Base-by-base conservation (phyloP, 2,329 filamentous ascomycete genomes). In the Tolypocladium ovalisporum region DNA sequence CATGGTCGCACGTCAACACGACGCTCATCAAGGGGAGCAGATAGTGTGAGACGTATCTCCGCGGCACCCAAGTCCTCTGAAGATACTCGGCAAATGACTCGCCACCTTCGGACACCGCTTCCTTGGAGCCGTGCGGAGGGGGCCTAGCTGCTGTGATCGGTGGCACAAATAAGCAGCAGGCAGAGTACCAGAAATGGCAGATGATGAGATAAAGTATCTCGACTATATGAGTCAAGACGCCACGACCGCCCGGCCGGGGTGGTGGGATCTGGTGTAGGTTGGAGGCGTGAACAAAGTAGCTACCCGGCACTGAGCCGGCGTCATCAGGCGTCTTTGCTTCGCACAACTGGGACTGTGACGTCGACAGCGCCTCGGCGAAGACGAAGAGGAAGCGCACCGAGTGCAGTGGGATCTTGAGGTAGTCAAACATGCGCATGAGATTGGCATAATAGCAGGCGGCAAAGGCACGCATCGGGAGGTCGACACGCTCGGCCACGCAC, bases 1-100 rank as follows among this genome's bases (percentile, higher is more conserved):
- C 67, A 56, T 83, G 81, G 0, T 79, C 73, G 62, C 80, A 84
- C 1, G 80, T 84, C 4, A 76, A 75, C 8, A 83, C 78, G 58
- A 75, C 75, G 54, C 79, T 78, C 42, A 85, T 72, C 6, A 83
- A 68, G 0, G 82, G 82, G 0, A 84, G 67, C 9, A 85, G 64
- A 62, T 84, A 84, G 37, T 75, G 72, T 3, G 69, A 66, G 4
- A 71, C 63, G 57, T 80, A 83, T 34, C 74, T 72, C 7, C 65
- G 67, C 0, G 81, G 80, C 1, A 82, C 64, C 54, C 71, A 67
- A 5, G 79, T 79, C n/a, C 81, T 71, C n/a, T 66, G 57, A 7
- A 80, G 62, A 59, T 84, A 85, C 39, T 76, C 67, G 19, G 65
- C 72, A 0, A 84, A 61, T 0, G 78, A 73, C 61, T 84, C 81